Evolutionary conservation across 1,284 basidiomycete genomes (phyloP).

Genomic region (Ustilago cynodontis): DNA sequence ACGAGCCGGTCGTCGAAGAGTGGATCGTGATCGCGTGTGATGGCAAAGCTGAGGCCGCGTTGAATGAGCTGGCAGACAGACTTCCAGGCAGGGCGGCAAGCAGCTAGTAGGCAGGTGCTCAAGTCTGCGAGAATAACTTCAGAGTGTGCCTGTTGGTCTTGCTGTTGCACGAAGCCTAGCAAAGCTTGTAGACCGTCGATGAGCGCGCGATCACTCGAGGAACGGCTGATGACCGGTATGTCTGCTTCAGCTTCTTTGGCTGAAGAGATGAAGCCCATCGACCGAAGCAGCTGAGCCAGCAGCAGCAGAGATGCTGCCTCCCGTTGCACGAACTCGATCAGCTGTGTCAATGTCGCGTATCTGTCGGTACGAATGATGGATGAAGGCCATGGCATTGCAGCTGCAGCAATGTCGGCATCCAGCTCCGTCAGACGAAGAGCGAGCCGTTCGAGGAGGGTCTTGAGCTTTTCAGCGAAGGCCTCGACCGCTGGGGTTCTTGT

Average conservation of each 20-base stretch:
- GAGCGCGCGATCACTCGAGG: conserved; percentile 36
- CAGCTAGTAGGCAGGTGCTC: conserved; percentile 41
- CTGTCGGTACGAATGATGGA: conserved; percentile 14
- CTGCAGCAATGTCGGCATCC: conserved; percentile 33
- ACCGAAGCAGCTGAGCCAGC: conserved; percentile 18
- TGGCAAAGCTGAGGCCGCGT: conserved; percentile 45
- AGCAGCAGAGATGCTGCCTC: conserved; percentile 28
- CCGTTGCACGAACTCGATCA: conserved; percentile 23
- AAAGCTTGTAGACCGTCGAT: conserved; percentile 47
- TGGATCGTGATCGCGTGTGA: conserved; percentile 27
- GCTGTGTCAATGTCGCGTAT: conserved; percentile 32
- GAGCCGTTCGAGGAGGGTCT: conserved; percentile 32
- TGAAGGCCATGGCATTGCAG: conserved; percentile 9
- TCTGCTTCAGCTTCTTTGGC: background rate
- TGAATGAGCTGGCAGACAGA: conserved; percentile 33
- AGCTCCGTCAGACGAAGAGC: conserved; percentile 17
- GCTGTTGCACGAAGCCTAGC: conserved; percentile 39
- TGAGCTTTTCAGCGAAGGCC: conserved; percentile 44
- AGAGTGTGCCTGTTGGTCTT: conserved; percentile 15
- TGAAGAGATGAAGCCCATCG: conserved; percentile 22
- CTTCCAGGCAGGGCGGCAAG: conserved; percentile 38
- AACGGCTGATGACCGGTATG: background rate
- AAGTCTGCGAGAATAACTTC: conserved; percentile 26
- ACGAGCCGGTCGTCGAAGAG: conserved; percentile 44
- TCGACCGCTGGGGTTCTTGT: conserved; percentile 42